Conservation (phyloP, 2,329 filamentous ascomycete genomes). For the Alternaria sp. region DNA sequence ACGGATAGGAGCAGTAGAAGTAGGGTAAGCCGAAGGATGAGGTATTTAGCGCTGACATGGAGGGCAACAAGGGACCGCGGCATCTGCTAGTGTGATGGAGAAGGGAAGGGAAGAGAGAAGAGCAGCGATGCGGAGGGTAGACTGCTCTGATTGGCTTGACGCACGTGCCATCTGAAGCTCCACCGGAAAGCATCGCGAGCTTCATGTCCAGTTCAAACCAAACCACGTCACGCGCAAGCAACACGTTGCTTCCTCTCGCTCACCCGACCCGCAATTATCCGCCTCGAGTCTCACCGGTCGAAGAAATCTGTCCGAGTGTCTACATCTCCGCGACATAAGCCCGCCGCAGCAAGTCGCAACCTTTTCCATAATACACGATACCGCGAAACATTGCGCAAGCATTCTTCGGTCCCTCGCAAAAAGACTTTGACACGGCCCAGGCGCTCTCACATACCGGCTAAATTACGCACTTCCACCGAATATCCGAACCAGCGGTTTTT, state of each 20-base stretch:
- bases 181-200: slow-evolving; percentile 3
- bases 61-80: neutral
- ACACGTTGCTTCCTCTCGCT: neutral
- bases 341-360: neutral
- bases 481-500: neutral
- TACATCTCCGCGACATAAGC: neutral
- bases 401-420: neutral
- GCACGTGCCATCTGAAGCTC: slow-evolving; percentile 1
- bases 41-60: neutral
- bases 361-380: neutral
- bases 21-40: neutral
- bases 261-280: neutral
- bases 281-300: too few species aligned
- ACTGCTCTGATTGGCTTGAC: neutral
- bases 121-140: neutral
- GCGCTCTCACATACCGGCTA: too few species aligned
- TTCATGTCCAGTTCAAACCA: neutral
- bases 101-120: neutral
- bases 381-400: neutral
- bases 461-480: neutral
- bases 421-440: accelerated
- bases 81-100: neutral
- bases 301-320: neutral
- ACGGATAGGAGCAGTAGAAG: neutral
- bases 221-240: neutral